Evolutionary conservation across 2,329 filamentous ascomycete species (phyloP).

Genomic region (Myriosclerotinia scirpicola): DNA sequence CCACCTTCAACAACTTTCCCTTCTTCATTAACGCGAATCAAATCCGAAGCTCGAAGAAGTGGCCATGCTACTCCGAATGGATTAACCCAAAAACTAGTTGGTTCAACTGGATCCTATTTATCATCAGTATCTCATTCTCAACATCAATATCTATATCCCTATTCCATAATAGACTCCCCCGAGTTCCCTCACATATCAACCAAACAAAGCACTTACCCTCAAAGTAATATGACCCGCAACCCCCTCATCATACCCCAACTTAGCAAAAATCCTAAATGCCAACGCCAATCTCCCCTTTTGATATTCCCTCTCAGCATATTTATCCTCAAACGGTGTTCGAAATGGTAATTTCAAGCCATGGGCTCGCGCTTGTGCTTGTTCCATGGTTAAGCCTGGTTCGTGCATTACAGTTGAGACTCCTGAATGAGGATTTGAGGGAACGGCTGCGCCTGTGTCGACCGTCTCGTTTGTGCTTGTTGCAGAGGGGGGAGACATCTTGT

Average conservation of each 20-base stretch:
- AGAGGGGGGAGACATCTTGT: conserved; percentile 4
- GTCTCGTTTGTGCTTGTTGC: neutral
- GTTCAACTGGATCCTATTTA: conserved; percentile 40
- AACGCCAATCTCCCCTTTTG: conserved; percentile 47
- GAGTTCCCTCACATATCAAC: no score
- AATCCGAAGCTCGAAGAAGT: conserved; percentile 59
- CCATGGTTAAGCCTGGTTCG: conserved; percentile 31
- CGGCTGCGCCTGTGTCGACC: neutral
- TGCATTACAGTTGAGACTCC: conserved; percentile 24
- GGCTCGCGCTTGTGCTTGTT: conserved; percentile 26
- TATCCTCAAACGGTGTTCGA: conserved; percentile 36
- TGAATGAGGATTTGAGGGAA: neutral
- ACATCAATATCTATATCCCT: neutral
- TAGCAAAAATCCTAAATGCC: conserved; percentile 51
- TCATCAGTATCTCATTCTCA: conserved; percentile 8
- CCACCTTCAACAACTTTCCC: conserved; percentile 66
- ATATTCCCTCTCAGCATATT: conserved; percentile 42
- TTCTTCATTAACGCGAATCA: conserved; percentile 64
- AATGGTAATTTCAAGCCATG: conserved; percentile 17
- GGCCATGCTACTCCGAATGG: conserved; percentile 42
- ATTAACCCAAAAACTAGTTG: conserved; percentile 41
- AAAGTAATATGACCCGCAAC: conserved; percentile 49
- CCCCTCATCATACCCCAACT: conserved; percentile 49
- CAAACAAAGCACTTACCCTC: conserved; percentile 32
- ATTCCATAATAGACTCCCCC: no score